Conservation (phyloP, 768 basidiomycete genomes). For the Phaffia australis region DNA sequence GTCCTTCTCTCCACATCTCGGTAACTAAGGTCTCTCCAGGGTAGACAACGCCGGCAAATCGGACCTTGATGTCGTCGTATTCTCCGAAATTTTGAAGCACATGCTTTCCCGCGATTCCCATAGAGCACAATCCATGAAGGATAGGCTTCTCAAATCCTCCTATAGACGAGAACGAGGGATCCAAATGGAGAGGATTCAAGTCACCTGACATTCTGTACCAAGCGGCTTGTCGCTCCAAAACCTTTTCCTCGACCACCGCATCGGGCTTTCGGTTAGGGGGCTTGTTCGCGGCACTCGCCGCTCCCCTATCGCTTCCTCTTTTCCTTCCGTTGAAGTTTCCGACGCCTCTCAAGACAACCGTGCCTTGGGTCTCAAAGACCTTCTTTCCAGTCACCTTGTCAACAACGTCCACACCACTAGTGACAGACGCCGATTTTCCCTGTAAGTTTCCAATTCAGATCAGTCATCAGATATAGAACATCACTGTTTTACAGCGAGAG, state of each 20-base stretch:
- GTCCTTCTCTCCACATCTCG: constrained; percentile 95
- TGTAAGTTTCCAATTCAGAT: constrained; percentile 42
- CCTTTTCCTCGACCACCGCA: constrained; percentile 78
- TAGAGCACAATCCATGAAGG: constrained; percentile 63
- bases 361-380: constrained; percentile 85
- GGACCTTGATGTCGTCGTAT: constrained; percentile 88
- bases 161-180: constrained; percentile 83
- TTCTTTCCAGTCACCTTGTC: constrained; percentile 66
- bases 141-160: constrained; percentile 89
- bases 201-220: constrained; percentile 91
- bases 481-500: background rate
- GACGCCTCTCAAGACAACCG: constrained; percentile 79
- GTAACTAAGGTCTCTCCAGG: constrained; percentile 87
- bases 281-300: constrained; percentile 68
- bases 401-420: constrained; percentile 62
- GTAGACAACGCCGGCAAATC: constrained; percentile 55
- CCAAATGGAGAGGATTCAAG: constrained; percentile 80
- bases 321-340: constrained; percentile 96
- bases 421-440: constrained; percentile 87
- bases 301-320: constrained; percentile 69
- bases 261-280: constrained; percentile 78
- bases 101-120: constrained; percentile 90
- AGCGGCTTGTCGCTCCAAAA: constrained; percentile 67
- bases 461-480: background rate
- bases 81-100: constrained; percentile 74